Conservation (phyloP, 1,284 basidiomycete species). For the Ceratobasidium sp. region DNA sequence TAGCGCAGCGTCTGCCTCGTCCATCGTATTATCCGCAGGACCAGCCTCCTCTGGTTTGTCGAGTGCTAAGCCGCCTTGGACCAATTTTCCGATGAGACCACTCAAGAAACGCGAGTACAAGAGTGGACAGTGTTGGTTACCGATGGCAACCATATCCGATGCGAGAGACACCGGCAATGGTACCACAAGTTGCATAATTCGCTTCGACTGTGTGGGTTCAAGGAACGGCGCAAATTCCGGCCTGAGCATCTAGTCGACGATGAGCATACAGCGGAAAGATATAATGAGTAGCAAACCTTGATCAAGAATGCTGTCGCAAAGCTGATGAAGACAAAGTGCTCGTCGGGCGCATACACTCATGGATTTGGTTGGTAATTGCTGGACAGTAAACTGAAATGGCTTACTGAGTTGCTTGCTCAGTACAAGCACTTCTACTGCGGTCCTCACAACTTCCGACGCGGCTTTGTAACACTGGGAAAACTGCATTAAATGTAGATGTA, state of each 20-base stretch:
- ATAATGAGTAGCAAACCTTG: conserved; percentile 59
- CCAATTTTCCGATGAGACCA: conserved; percentile 72
- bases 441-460: conserved; percentile 75
- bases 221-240: conserved; percentile 77
- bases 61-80: too few relatives aligned
- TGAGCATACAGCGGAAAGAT: conserved; percentile 21
- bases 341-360: conserved; percentile 76
- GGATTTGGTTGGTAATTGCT: background rate
- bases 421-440: conserved; percentile 73
- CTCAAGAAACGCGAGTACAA: conserved; percentile 84
- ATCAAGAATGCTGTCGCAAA: conserved; percentile 88
- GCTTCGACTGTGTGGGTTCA: conserved; percentile 70
- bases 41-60: too few relatives aligned
- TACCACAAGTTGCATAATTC: conserved; percentile 79
- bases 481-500: background rate
- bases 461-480: conserved; percentile 72
- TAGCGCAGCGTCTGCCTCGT: too few relatives aligned
- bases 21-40: too few relatives aligned
- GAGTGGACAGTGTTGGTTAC: conserved; percentile 83
- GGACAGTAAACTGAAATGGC: background rate
- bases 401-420: conserved; percentile 80
- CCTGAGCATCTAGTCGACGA: conserved; percentile 68
- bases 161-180: conserved; percentile 76
- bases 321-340: conserved; percentile 86
- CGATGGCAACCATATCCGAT: conserved; percentile 79